Percentiles rank a stretch among this genome's conserved stretches.
These are phyloP conservation scores for Cnidoscolus chayamansa DNA, from an alignment of 441 rosid species.

Conservation along the genomic window DNA sequence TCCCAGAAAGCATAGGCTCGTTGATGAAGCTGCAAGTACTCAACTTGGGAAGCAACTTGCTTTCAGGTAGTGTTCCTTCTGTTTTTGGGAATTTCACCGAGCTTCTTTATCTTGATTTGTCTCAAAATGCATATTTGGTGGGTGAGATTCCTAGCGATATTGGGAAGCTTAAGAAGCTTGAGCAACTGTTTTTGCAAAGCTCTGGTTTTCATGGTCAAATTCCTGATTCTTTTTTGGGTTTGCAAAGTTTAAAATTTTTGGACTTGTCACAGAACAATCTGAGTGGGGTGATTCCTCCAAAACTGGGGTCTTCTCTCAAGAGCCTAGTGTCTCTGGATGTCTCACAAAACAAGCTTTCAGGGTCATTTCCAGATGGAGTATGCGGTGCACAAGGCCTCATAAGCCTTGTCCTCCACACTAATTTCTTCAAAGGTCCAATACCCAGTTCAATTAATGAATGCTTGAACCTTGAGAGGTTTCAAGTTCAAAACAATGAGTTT, in stretches of 20 bases:
- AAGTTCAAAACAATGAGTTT: conserved; percentile 65
- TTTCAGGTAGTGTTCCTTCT: conserved; percentile 57
- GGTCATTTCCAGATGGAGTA: conserved; percentile 55
- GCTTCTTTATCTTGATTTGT: conserved; percentile 57
- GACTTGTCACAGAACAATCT: conserved; percentile 50
- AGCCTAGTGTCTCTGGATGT: conserved; percentile 58
- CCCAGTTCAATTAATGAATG: conserved; percentile 63
- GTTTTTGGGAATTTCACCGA: conserved; percentile 38
- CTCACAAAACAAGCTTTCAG: conserved; percentile 55
- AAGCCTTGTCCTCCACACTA: conserved; percentile 53
- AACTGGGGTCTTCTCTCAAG: conserved; percentile 48
- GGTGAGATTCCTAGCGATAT: conserved; percentile 57
- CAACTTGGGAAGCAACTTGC: conserved; percentile 46
- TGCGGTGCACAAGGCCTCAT: conserved; percentile 51
- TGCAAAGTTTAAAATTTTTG: conserved; percentile 39
- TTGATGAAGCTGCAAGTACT: conserved; percentile 46
- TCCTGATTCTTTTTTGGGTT: conserved; percentile 48
- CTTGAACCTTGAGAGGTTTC: conserved; percentile 47
- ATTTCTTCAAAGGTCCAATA: conserved; percentile 59
- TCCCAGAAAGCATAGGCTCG: conserved; percentile 47
- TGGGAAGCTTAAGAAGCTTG: conserved; percentile 51
- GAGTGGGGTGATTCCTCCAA: conserved; percentile 56
- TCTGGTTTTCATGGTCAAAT: conserved; percentile 62
- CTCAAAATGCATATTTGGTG: conserved; percentile 48
- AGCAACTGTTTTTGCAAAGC: conserved; percentile 35